Evolutionary conservation across 768 basidiomycete species (phyloP), one percentile per base, ranked within the genome.

Genomic region (Naganishia vaughanmartiniae): DNA sequence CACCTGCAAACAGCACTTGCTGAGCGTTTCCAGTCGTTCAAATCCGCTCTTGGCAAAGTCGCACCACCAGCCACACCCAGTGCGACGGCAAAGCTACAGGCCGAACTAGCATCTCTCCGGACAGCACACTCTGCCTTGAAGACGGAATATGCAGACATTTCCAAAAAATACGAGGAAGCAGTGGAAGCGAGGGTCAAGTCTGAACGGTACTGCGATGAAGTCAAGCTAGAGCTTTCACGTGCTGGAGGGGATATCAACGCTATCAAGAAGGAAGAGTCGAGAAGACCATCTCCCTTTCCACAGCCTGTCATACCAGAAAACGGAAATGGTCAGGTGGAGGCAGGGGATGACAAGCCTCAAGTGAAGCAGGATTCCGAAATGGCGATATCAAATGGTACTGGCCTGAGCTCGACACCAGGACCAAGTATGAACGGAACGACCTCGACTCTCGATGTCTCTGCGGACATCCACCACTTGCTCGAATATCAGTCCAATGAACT

Each of bases 401-500:
- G 39, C 21, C 33, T 42, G 30, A 63, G 60, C 28, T 28, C 60
- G 0, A 34, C 57, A 2, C 36, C 57, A 12, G 60, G 24, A 3
- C 60, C 60, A 11, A 24, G 15, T n/a, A 45, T 36, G 31, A 63
- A 63, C 24, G 60, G 60, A 15, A 63, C n/a, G 6, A 42, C 24
- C 6, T 11, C 60, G 3, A 6, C 39, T 14, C 60, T 42, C 39
- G 60, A 42, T n/a, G 34, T 10, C 24, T 5, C 60, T 11, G 10
- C 24, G 5, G 39, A 42, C 42, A 28, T 63, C 4, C 36, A 45
- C 24, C 60, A 63, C 36, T 15, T 63, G 39, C 60, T 63, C 60
- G 60, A 63, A 21, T 42, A 63, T 45, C 60, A 63, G 30, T 63
- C 60, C n/a, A 63, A n/a, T 42, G 60, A 63, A 63, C 60, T 63